Evolutionary conservation across 805 yeast species (phyloP).

Genomic region (Candida fluviatilis): DNA sequence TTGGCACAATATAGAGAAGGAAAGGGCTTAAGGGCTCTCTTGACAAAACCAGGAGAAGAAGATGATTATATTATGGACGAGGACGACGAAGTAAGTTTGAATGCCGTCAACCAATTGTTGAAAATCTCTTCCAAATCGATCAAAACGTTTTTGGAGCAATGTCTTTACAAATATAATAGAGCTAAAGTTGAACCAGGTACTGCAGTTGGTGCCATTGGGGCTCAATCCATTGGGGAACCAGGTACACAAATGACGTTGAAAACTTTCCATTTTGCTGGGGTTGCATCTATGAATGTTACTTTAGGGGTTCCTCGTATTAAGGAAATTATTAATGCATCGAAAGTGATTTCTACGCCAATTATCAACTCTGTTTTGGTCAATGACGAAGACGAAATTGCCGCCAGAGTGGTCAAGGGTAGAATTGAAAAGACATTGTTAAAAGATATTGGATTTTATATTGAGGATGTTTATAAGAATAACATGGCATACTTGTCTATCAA

Average conservation of each 20-base stretch:
- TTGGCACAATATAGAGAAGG: slow-evolving; percentile 56
- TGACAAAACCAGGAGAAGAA: slow-evolving; percentile 39
- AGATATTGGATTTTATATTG: slow-evolving; percentile 85
- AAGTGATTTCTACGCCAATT: slow-evolving; percentile 92
- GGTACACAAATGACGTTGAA: slow-evolving; percentile 97
- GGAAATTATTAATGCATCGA: slow-evolving; percentile 96
- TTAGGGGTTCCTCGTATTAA: slow-evolving; percentile 99
- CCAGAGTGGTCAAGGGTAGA: slow-evolving; percentile 97
- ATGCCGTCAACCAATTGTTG: slow-evolving; percentile 57
- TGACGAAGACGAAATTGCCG: slow-evolving; percentile 93
- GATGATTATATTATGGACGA: slow-evolving; percentile 38
- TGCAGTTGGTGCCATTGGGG: slow-evolving; percentile 99
- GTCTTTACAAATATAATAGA: slow-evolving; percentile 75
- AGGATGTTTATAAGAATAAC: slow-evolving; percentile 85
- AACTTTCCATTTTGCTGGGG: slow-evolving; percentile 98
- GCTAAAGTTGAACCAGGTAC: slow-evolving; percentile 99
- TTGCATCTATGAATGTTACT: slow-evolving; percentile 97
- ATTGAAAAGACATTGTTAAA: slow-evolving; percentile 85
- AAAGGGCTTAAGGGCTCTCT: slow-evolving; percentile 45
- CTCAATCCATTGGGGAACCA: slow-evolving; percentile 98
- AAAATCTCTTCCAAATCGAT: slow-evolving; percentile 64
- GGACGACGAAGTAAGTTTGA: slow-evolving; percentile 23
- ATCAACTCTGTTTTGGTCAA: slow-evolving; percentile 92
- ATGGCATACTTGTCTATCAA: slow-evolving; percentile 76
- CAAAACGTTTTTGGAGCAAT: slow-evolving; percentile 63